Conservation (phyloP, 331 rosid species). For the Telfairia occidentalis region DNA sequence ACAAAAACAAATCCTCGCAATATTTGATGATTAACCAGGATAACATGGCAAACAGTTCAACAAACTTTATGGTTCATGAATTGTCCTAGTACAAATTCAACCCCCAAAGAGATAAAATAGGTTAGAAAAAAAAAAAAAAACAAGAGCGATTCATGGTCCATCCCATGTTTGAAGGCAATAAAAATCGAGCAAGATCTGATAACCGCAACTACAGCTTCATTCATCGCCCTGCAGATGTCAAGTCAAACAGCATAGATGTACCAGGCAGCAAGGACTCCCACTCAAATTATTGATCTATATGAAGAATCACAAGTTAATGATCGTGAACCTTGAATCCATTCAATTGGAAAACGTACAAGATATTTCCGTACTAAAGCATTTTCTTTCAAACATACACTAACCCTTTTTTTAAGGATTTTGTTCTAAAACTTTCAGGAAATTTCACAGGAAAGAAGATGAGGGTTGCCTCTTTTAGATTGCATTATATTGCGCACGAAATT, state of each 20-base stretch:
- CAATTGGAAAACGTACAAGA: not conserved
- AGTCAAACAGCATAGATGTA: constrained; percentile 5
- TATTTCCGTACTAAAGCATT: not conserved
- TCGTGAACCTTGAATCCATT: not conserved
- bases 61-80: not conserved
- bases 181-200: not conserved
- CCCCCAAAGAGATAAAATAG: not conserved
- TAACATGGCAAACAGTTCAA: not conserved
- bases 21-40: not conserved
- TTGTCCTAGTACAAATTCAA: not conserved
- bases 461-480: constrained; percentile 1
- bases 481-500: constrained; percentile 2
- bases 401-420: not conserved
- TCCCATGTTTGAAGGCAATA: not conserved
- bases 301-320: not conserved
- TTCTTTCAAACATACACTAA: not conserved
- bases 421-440: not conserved
- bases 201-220: not conserved
- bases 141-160: not conserved
- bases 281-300: constrained; percentile 1
- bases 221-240: constrained; percentile 3
- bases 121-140: not conserved
- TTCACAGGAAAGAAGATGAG: constrained; percentile 2
- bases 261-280: not conserved
- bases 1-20: not conserved